Percentiles rank a stretch among this genome's conserved stretches.
Evolutionary conservation across 768 basidiomycete genomes (phyloP).

Genomic region (Rhodotorula diobovata): DNA sequence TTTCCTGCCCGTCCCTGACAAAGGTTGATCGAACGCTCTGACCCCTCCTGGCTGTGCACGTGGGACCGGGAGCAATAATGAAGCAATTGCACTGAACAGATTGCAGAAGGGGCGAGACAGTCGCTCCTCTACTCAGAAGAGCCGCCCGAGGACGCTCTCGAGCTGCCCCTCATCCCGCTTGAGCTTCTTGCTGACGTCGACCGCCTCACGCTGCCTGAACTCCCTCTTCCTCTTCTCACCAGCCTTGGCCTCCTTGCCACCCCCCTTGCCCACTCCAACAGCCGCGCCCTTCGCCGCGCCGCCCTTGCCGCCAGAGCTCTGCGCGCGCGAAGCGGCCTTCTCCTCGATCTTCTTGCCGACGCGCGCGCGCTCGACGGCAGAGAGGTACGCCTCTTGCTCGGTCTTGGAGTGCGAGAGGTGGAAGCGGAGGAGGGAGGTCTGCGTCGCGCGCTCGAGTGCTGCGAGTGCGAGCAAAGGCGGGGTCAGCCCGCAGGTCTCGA

Average conservation of each 20-base stretch:
- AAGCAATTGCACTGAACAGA: too few relatives aligned
- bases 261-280: not conserved
- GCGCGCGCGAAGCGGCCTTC: constrained; percentile 23
- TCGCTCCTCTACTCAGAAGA: constrained; percentile 17
- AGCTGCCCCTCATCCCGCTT: constrained; percentile 3
- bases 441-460: constrained; percentile 91
- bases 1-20: too few relatives aligned
- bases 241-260: constrained; percentile 43
- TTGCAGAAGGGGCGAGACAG: too few relatives aligned
- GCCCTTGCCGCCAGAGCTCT: not conserved
- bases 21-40: too few relatives aligned
- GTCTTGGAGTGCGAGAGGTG: constrained; percentile 79
- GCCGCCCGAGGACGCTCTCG: constrained; percentile 27
- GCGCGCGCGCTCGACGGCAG: constrained; percentile 86
- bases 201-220: constrained; percentile 39
- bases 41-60: too few relatives aligned
- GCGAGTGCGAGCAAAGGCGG: not conserved
- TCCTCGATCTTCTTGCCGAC: constrained; percentile 48
- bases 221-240: constrained; percentile 59
- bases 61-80: too few relatives aligned
- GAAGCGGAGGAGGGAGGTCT: constrained; percentile 79
- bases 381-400: constrained; percentile 88
- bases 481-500: not conserved
- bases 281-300: not conserved
- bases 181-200: constrained; percentile 23